Base-by-base conservation (phyloP, 176 grass and related monocot species). In the Secale cereale region DNA sequence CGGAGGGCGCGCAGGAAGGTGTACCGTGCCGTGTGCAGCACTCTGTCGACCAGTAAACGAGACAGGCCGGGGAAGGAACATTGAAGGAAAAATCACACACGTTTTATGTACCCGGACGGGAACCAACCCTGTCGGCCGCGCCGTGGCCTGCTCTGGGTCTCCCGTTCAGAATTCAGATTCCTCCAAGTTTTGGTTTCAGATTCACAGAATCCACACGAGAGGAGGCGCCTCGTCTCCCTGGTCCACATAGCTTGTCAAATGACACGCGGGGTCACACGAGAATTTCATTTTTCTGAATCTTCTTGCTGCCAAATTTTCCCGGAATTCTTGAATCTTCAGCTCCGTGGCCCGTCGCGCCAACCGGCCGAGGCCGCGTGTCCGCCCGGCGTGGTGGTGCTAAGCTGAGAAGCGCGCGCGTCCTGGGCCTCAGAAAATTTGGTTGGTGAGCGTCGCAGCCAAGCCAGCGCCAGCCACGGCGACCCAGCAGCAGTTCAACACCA, bases 391-490 rank as follows among this genome's bases (percentile, higher is more conserved):
- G 45, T 48, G 45, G 45, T 48, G 14, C 45, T 48, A 37, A 30
- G 71, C 82, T 70, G 83, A 4, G 5, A 43, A 7, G 29, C 11
- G 50, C 84, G 16, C 0, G 30, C 54, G 65, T 25, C 69, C 84
- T 73, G 74, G 25, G 27, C 88, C 88, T 45, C 88, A 90, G 10
- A 83, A 90, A 87, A 48, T 50, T 83, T 83, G 80, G 74, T 83
- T 90, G 88, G 88, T 43, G 59, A 36, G 66, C 3, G 57, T 4
- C 5, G 66, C 57, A 13, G 59, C 56, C 41, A 86, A 7, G 37
- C 63, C 78, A 86, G 8, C 80, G 68, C 25, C 46, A 81, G 32
- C 30, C 17, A 13, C 10, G 23, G 13, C 37, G 15, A 31, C 39
- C 39, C 39, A 84, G 31, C 68, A 23, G 25, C 48, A 80, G 2